Evolutionary conservation across 2,329 filamentous ascomycete genomes (phyloP), one percentile per base, ranked within the genome.

Genomic region (Stachybotrys elegans): DNA sequence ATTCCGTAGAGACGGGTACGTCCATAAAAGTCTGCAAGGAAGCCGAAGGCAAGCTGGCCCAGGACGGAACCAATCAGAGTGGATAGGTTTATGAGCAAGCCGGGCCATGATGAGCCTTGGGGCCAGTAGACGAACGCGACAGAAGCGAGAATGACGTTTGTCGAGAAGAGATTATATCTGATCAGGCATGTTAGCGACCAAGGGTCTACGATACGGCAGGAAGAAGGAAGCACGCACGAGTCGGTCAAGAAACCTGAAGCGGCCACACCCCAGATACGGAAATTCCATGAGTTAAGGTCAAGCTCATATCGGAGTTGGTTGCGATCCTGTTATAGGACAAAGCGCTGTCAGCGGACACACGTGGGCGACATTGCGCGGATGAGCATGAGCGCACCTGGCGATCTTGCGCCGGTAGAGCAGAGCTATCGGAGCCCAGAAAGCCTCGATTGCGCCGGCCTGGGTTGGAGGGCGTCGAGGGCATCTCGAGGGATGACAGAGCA

Each of bases 1-100:
- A 79, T 72, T n/a, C 75, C 75, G 45, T 79, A 79, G 3, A 78
- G 64, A 5, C 72, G 67, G 12, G 75, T 78, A 17, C 75, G 68
- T n/a, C 75, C 75, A 55, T 72, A 75, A 44, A 69, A 69, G 50
- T 79, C 75, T 29, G 75, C 75, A 6, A 79, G 65, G 45, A 71
- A 74, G 34, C 75, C 75, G 48, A 78, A 79, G 19, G 71, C 52
- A 20, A 78, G 55, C 51, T 78, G 75, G 22, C 75, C 75, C 16
- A 72, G 56, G 23, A 77, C 70, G 6, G 73, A 78, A 23, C 75
- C 75, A 20, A 75, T 51, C 9, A 78, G 63, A 9, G 75, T 78
- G 43, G 72, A 71, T 47, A 78, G 57, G 53, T 78, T 78, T 57
- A 76, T 73, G 48, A 75, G 61, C 5, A 73, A 58, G 13, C 71